These are phyloP conservation scores for Pseudogymnoascus sp. DNA, from an alignment of 2,329 filamentous ascomycete species.

Conservation along the genomic window DNA sequence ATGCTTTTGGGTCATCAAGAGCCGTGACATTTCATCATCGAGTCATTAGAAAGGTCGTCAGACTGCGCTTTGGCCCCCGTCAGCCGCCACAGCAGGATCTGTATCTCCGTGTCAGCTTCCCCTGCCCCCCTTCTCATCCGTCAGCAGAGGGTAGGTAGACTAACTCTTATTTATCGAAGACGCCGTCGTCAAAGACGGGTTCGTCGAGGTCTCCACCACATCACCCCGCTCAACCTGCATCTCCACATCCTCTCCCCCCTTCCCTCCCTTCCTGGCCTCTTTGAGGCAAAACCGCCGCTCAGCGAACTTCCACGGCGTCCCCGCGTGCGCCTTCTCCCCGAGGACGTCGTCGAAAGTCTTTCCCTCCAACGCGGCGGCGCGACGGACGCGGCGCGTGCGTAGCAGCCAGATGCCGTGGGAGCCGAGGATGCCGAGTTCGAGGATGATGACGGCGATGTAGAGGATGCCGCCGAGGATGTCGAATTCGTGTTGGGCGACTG, in stretches of 20 bases:
- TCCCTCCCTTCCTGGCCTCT: not conserved
- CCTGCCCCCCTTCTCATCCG: not conserved
- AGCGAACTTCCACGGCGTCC: slow-evolving; percentile 31
- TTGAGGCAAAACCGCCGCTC: slow-evolving; percentile 24
- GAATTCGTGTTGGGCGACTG: slow-evolving; percentile 52
- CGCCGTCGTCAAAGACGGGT: not conserved
- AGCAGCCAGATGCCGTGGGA: slow-evolving; percentile 53
- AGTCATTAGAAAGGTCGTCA: not conserved
- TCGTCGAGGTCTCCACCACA: not conserved
- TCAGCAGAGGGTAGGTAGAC: not conserved
- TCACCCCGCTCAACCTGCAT: not conserved
- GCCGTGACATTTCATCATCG: not conserved
- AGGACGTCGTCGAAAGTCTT: slow-evolving; percentile 48
- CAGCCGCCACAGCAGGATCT: not conserved
- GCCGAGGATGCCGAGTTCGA: slow-evolving; percentile 53
- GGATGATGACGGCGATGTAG: slow-evolving; percentile 47
- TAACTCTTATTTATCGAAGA: not conserved
- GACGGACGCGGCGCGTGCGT: slow-evolving; percentile 44
- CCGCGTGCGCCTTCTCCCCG: slow-evolving; percentile 29
- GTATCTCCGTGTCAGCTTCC: not conserved
- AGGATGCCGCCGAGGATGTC: slow-evolving; percentile 52
- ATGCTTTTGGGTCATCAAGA: not conserved
- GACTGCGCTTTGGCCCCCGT: not conserved
- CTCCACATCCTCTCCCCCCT: not conserved
- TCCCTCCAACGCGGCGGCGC: slow-evolving; percentile 42